These are phyloP conservation scores for Mortierella sp. DNA, from an alignment of 371 early-diverging fungal species.

Conservation along the genomic window DNA sequence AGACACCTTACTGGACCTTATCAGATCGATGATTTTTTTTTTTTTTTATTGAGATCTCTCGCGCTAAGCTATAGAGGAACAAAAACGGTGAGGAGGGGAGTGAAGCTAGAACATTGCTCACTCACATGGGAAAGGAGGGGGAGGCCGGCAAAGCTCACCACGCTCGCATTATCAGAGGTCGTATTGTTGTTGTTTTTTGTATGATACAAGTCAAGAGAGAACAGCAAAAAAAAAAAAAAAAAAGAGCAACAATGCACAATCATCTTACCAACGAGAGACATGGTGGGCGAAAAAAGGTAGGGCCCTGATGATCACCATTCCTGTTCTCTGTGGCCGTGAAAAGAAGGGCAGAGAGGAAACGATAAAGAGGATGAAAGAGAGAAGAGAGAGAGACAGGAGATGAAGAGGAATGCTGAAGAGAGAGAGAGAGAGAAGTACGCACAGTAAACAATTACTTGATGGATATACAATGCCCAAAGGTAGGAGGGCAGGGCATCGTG, in stretches of 20 bases:
- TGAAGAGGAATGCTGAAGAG: not conserved
- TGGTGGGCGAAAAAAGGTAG: not conserved
- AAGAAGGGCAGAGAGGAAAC: not conserved
- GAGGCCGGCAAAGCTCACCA: too few relatives aligned
- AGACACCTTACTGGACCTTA: too few relatives aligned
- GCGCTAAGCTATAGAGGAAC: too few relatives aligned
- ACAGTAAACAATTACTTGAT: not conserved
- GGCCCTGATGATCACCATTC: not conserved
- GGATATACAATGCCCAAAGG: too few relatives aligned
- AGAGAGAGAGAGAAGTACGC: not conserved
- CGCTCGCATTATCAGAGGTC: not conserved
- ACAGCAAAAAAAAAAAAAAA: not conserved
- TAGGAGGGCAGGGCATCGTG: too few relatives aligned
- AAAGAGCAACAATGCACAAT: not conserved
- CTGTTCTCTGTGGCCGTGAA: not conserved
- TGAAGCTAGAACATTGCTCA: too few relatives aligned
- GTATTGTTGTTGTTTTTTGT: not conserved
- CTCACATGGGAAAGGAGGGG: too few relatives aligned
- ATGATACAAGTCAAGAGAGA: not conserved
- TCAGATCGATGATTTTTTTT: too few relatives aligned
- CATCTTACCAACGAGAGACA: not conserved
- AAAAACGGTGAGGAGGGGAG: too few relatives aligned
- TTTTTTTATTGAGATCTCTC: too few relatives aligned
- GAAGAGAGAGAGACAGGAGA: not conserved
- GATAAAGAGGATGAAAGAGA: not conserved